Base-by-base conservation (phyloP, 2,329 filamentous ascomycete genomes). In the Colletotrichum salicis region DNA sequence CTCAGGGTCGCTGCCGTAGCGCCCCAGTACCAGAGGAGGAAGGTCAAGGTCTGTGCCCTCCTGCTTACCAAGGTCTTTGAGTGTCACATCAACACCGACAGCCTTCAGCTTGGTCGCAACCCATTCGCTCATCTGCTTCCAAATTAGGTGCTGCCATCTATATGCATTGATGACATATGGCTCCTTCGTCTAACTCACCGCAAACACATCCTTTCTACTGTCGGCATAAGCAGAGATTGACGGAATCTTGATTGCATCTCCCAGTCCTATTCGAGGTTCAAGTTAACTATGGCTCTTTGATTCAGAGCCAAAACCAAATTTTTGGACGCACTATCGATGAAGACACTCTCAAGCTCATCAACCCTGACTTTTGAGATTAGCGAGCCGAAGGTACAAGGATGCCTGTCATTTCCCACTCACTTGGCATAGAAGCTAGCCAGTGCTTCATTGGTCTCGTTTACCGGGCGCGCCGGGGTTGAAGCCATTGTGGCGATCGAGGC, bases 151-250 rank as follows among this genome's bases (percentile, higher is more conserved):
- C 19, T 6, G 12, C 6, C 4, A 61, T 29, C 12, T 41, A 4
- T 55, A 22, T 4, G 12, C 19, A 7, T 22, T 48, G 41, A 11
- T 48, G 19, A 3, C 19, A 22, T 48, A 48, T 11, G 8, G 19
- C 3, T 48, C 4, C 1, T 11, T 35, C n/a, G 2, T 35, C 11
- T 11, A 5, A 15, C 29, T n/a, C 27, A 71, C 68, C 51, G 92
- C 94, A 79, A 99, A 91, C 74, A 99, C 96, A 87, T 99, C 95
- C 64, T 91, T 91, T 71, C 96, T 91, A 79, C 94, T 92, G 76
- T 93, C 92, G 79, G 96, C 94, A 74, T 98, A 95, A 56, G 96
- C 94, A 37, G 96, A 98, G 80, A 99, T 89, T 73, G 96, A 98
- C 22, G 96, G 96, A 78, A 99, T 99, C 62, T 95, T 95, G 70